Percentiles rank a stretch among this genome's conserved stretches.
These are phyloP conservation scores for Chlamydomonas eustigma DNA, from an alignment of 139 green algal genomes.

Conservation along the genomic window DNA sequence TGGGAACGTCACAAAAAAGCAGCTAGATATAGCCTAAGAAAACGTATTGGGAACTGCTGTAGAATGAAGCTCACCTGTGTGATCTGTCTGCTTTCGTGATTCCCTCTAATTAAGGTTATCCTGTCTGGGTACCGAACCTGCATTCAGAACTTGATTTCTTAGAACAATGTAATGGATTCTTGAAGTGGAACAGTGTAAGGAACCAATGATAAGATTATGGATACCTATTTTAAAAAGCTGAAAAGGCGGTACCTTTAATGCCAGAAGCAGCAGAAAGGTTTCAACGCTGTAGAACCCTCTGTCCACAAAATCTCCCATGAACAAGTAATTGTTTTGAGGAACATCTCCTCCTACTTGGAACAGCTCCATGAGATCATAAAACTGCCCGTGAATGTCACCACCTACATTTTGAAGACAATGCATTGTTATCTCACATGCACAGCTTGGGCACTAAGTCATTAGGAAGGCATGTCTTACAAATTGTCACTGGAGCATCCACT, in stretches of 20 bases:
- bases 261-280: slow-evolving; percentile 96
- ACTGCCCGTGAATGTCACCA: slow-evolving; percentile 98
- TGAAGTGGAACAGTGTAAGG: no score
- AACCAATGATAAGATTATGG: neutral
- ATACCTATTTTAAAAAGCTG: no score
- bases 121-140: slow-evolving; percentile 86
- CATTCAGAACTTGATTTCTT: no score
- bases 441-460: slow-evolving; percentile 26
- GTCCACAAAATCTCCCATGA: slow-evolving; percentile 99
- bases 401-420: slow-evolving; percentile 46
- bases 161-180: no score
- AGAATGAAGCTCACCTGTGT: slow-evolving; percentile 80
- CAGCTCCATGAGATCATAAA: slow-evolving; percentile 97
- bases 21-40: no score
- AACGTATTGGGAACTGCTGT: no score
- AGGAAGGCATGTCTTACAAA: slow-evolving; percentile 73
- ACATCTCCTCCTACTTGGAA: slow-evolving; percentile 95
- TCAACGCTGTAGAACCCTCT: slow-evolving; percentile 97
- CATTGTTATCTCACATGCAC: no score
- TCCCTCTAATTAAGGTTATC: slow-evolving; percentile 96
- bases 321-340: slow-evolving; percentile 96
- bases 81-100: slow-evolving; percentile 97
- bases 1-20: no score
- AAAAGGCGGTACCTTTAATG: slow-evolving; percentile 83
- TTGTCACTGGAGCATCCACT: slow-evolving; percentile 93